phyloP scores from a whole-genome alignment of 495 filamentous ascomycete species.

The Pseudoneurospora amorphoporcata region DNA sequence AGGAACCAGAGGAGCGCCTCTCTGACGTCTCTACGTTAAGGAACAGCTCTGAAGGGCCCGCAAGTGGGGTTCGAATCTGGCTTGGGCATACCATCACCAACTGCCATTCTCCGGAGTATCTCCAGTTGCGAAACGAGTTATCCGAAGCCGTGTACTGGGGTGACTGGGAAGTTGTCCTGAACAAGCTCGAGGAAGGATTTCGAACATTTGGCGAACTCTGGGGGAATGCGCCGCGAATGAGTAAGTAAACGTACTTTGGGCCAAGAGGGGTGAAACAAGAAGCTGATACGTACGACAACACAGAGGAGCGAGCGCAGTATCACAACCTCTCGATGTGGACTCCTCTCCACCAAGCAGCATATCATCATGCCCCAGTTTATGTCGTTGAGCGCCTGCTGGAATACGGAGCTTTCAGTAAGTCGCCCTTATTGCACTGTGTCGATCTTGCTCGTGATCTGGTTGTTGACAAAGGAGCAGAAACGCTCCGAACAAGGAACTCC shows the following conservation, averaged over 20 bases:
- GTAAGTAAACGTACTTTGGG: neutral
- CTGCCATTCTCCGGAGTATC: neutral
- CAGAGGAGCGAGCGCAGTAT: neutral
- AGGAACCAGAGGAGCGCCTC: neutral
- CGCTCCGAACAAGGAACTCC: neutral
- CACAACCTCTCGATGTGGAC: neutral
- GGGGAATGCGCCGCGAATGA: neutral
- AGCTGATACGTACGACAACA: neutral
- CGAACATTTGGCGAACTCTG: neutral
- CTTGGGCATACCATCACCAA: neutral
- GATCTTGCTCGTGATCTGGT: neutral
- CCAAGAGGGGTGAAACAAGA: neutral
- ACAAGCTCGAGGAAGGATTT: neutral
- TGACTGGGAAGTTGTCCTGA: neutral
- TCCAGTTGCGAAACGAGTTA: neutral
- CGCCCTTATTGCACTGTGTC: neutral
- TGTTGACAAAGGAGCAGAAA: neutral
- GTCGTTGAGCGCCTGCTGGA: neutral
- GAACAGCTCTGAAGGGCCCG: neutral
- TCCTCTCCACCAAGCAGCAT: neutral
- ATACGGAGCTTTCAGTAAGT: conserved; percentile 1
- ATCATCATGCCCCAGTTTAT: neutral
- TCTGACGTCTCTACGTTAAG: neutral
- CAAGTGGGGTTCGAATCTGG: neutral
- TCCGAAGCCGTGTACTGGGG: neutral